Evolutionary conservation across 164 flowering plant genomes (phyloP).

Genomic region (Magnolia changhungtana): DNA sequence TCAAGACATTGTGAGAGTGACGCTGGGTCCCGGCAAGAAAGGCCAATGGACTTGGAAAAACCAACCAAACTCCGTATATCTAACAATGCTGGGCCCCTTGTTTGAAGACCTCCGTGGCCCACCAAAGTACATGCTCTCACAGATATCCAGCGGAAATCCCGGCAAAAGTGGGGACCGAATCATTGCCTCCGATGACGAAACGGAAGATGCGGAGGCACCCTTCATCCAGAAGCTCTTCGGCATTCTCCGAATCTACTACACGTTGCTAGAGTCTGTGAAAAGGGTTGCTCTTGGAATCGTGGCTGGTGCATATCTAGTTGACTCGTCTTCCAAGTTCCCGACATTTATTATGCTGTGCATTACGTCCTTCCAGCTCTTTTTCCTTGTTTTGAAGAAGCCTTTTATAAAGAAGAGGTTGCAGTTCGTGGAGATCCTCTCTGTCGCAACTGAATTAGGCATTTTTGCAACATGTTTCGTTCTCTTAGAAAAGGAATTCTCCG

Average conservation of each 20-base stretch:
- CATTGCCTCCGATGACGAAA: conserved; percentile 93
- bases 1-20: conserved; percentile 68
- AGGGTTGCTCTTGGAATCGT: conserved; percentile 61
- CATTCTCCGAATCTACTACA: conserved; percentile 83
- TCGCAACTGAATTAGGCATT: conserved; percentile 54
- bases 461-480: conserved; percentile 54
- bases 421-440: conserved; percentile 74
- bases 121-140: conserved; percentile 93
- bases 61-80: conserved; percentile 38
- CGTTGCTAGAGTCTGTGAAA: conserved; percentile 57
- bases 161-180: conserved; percentile 43
- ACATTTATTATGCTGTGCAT: conserved; percentile 46
- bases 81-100: conserved; percentile 64
- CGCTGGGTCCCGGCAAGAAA: conserved; percentile 93
- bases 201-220: conserved; percentile 97
- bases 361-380: conserved; percentile 83
- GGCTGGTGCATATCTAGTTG: conserved; percentile 50
- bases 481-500: conserved; percentile 37
- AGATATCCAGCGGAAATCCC: conserved; percentile 48
- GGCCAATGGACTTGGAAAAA: conserved; percentile 98
- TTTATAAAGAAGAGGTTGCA: conserved; percentile 90
- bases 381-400: conserved; percentile 88
- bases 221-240: conserved; percentile 85
- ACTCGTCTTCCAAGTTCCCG: conserved; percentile 48
- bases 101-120: conserved; percentile 95